Conservation (phyloP, 345 rosid genomes). For the Durio zibethinus region DNA sequence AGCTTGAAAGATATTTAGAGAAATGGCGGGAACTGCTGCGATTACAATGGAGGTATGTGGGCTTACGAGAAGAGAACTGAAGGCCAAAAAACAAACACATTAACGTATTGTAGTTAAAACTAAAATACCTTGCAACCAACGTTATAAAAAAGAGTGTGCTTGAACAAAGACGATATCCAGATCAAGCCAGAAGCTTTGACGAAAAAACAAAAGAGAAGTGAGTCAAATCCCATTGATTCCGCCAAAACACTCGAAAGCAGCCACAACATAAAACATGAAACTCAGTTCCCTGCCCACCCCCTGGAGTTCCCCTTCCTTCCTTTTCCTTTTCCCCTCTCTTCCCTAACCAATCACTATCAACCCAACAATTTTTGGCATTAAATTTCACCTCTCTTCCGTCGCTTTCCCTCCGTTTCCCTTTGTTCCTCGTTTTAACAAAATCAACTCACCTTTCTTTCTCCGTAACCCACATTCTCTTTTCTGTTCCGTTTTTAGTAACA, state of each 20-base stretch:
- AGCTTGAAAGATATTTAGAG: not conserved
- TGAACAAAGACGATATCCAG: not conserved
- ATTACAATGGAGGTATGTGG: no score
- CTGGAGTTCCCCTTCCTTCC: not conserved
- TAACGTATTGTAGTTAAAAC: no score
- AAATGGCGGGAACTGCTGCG: conserved; percentile 10
- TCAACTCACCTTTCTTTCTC: not conserved
- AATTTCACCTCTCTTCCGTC: not conserved
- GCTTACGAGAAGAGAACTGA: no score
- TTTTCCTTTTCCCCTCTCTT: no score
- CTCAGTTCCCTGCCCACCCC: not conserved
- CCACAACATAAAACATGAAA: not conserved
- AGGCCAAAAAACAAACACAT: no score
- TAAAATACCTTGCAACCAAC: no score
- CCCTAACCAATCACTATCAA: not conserved
- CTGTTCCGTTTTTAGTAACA: not conserved
- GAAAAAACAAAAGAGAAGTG: not conserved
- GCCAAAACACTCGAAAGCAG: not conserved
- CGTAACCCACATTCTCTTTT: not conserved
- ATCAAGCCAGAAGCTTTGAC: not conserved
- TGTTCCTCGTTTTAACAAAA: not conserved
- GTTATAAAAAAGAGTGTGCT: no score
- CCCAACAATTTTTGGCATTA: not conserved
- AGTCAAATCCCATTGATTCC: conserved; percentile 4
- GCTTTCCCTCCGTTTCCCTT: conserved; percentile 5